phyloP scores from a whole-genome alignment of 192 early-diverging fungal genomes.

The Gamsiella multidivaricata region DNA sequence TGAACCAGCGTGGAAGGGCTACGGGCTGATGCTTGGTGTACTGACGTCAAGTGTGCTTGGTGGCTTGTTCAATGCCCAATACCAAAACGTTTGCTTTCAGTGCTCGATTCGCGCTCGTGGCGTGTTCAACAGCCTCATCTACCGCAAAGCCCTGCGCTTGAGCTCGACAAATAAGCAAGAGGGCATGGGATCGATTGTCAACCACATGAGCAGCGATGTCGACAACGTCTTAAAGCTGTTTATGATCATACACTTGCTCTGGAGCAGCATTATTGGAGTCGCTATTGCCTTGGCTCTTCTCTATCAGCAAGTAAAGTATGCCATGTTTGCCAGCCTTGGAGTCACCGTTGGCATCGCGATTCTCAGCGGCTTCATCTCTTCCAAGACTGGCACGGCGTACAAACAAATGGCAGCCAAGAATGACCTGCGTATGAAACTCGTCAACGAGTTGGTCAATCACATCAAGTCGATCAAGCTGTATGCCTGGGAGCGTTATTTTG shows the following conservation, averaged over 20 bases:
- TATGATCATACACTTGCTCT: constrained; percentile 21
- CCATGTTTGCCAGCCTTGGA: constrained; percentile 33
- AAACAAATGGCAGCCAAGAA: constrained; percentile 13
- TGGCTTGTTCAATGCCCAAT: constrained; percentile 22
- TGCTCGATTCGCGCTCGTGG: constrained; percentile 59
- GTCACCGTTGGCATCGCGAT: constrained; percentile 9
- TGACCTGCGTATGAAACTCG: constrained; percentile 74
- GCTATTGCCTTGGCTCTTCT: constrained; percentile 24
- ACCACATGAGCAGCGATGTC: constrained; percentile 63
- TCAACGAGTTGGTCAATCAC: constrained; percentile 69
- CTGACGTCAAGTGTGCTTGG: constrained; percentile 7
- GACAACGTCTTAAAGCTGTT: constrained; percentile 19
- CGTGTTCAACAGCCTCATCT: constrained; percentile 63
- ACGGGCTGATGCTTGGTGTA: constrained; percentile 22
- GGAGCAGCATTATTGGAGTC: constrained; percentile 29
- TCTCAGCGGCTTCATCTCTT: not conserved
- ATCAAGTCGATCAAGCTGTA: constrained; percentile 80
- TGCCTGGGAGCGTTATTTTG: constrained; percentile 71
- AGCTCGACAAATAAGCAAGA: constrained; percentile 64
- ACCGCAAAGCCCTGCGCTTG: constrained; percentile 67
- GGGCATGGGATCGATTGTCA: constrained; percentile 70
- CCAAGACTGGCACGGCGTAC: not conserved
- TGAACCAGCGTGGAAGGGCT: constrained; percentile 13
- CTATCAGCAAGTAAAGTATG: constrained; percentile 17
- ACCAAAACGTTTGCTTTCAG: constrained; percentile 18